Base-by-base conservation (phyloP, 306 rosid species). In the Alnus glutinosa region DNA sequence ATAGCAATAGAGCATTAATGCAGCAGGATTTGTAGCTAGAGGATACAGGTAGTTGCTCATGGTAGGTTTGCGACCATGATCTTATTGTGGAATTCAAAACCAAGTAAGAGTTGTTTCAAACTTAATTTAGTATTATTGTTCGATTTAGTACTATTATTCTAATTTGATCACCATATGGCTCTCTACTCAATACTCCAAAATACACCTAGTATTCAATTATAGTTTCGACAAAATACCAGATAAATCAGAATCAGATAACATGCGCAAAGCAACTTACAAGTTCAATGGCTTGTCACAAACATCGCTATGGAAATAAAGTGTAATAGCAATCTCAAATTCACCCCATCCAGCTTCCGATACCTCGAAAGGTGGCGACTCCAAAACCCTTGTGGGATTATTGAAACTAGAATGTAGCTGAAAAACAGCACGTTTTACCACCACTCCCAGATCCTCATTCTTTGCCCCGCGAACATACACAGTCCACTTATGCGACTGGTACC, bases 341-440 rank as follows among this genome's bases (percentile, higher is more conserved):
- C 96, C 96, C 96, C 97, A 92, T 75, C 97, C 97, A 42, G 91
- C 58, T 77, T 92, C 97, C 1, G 97, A 92, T 76, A 92, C 69
- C 79, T 92, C 97, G 70, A 92, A 92, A 36, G 97, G 97, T 0
- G 97, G 92, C 4, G 96, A 58, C 71, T 92, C 96, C 70, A 92
- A 72, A 77, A 88, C 85, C 81, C 93, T 84, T 52, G 90, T 89
- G 54, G 96, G 97, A 81, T 88, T 92, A 50, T 85, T 89, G 88
- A 92, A 92, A 90, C 96, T 92, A 49, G 96, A 78, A 86, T 90
- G 97, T 84, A 92, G 80, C 92, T 92, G 95, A 85, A 92, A 90
- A 84, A 90, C 93, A 76, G 51, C 93, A 15, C 88, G 91, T 85
- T 87, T 89, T 75, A 92, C 39, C 67, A 89, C 83, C 78, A 77